Percentiles rank a stretch among this genome's conserved stretches.
Conservation (phyloP, 352 stramenopile genomes). For the Phytophthora ohioensis region DNA sequence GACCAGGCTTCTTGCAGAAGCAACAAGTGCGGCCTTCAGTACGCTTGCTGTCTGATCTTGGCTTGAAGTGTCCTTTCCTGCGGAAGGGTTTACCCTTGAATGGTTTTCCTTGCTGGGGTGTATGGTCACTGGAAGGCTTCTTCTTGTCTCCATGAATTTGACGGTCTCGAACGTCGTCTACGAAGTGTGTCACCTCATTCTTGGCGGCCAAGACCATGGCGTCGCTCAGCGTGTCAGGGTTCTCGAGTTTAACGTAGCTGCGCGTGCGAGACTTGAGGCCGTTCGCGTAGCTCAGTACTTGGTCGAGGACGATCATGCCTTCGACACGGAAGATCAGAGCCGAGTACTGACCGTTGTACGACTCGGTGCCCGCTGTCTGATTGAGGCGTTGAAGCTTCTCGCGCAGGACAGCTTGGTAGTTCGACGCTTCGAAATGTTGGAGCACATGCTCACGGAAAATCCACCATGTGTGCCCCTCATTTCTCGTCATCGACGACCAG, state of each 20-base stretch:
- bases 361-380: constrained; percentile 11
- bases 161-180: neutral
- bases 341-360: neutral
- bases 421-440: constrained; percentile 2
- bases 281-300: constrained; percentile 5
- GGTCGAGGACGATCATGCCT: constrained; percentile 8
- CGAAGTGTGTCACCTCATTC: constrained; percentile 8
- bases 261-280: neutral
- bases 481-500: too few species aligned
- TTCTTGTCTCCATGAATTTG: neutral
- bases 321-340: constrained; percentile 6
- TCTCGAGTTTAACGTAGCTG: constrained; percentile 6
- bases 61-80: neutral
- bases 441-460: neutral
- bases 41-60: neutral
- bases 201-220: constrained; percentile 14
- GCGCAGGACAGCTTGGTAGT: constrained; percentile 2
- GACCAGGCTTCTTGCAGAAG: constrained; percentile 24
- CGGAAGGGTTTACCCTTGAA: neutral
- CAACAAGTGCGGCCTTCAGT: constrained; percentile 2
- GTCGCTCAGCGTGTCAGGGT: neutral
- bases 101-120: neutral
- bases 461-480: too few species aligned
- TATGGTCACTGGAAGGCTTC: neutral
- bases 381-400: constrained; percentile 7